Percentiles rank a stretch among this genome's conserved stretches.
phyloP scores from a whole-genome alignment of 805 yeast genomes.

The Candida anglica region DNA sequence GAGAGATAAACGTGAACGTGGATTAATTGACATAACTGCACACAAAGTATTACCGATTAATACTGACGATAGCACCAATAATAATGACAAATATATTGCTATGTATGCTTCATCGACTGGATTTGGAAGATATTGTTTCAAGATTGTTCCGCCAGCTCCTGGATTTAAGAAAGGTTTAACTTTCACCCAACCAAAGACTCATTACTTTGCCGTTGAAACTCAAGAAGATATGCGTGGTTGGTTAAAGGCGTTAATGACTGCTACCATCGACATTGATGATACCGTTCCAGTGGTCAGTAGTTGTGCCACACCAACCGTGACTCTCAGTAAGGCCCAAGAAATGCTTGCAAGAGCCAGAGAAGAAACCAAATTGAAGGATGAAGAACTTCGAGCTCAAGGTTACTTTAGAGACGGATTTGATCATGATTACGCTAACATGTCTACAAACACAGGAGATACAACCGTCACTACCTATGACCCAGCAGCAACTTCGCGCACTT shows the following conservation, averaged over 20 bases:
- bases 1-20: slow-evolving; percentile 81
- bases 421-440: background rate
- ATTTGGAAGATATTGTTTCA: slow-evolving; percentile 89
- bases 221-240: slow-evolving; percentile 90
- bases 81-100: slow-evolving; percentile 80
- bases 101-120: slow-evolving; percentile 92
- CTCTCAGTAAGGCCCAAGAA: slow-evolving; percentile 82
- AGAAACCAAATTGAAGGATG: slow-evolving; percentile 55
- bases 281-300: slow-evolving; percentile 87
- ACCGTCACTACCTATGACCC: background rate
- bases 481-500: background rate
- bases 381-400: slow-evolving; percentile 44
- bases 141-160: slow-evolving; percentile 94
- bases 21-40: slow-evolving; percentile 92
- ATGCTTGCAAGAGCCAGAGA: slow-evolving; percentile 79
- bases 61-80: slow-evolving; percentile 50
- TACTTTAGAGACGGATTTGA: slow-evolving; percentile 23
- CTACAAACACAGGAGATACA: background rate
- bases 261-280: slow-evolving; percentile 95
- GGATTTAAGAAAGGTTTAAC: slow-evolving; percentile 94
- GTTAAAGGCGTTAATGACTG: slow-evolving; percentile 93
- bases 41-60: slow-evolving; percentile 79
- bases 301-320: slow-evolving; percentile 92
- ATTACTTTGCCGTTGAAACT: slow-evolving; percentile 92
- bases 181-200: slow-evolving; percentile 93